Percentiles rank a stretch among this genome's conserved stretches.
Conservation (phyloP, 768 basidiomycete species). For the Fomitopsis pulvina region DNA sequence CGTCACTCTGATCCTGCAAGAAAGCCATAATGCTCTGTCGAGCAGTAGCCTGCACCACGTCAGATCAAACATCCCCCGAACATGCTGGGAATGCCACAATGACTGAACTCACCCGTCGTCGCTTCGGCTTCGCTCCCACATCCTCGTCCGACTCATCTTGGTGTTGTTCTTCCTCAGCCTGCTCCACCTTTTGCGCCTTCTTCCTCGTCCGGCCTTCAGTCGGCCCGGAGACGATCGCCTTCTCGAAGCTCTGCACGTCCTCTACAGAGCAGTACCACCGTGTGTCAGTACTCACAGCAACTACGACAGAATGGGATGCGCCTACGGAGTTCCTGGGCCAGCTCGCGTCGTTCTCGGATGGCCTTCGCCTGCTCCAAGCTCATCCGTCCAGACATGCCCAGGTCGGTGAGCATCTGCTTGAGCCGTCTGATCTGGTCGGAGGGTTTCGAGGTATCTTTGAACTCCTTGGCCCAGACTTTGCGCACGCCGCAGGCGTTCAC, state of each 20-base stretch:
- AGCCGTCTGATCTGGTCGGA: conserved; percentile 61
- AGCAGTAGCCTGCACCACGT: conserved; percentile 32
- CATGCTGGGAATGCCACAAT: not conserved
- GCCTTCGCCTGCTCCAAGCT: conserved; percentile 77
- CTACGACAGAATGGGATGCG: not conserved
- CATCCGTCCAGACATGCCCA: conserved; percentile 77
- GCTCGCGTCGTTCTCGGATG: conserved; percentile 67
- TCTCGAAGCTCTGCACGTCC: conserved; percentile 70
- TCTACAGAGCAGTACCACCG: conserved; percentile 34
- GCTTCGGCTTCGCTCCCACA: conserved; percentile 2
- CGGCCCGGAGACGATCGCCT: conserved; percentile 35
- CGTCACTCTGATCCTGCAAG: conserved; percentile 64
- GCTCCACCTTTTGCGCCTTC: conserved; percentile 23
- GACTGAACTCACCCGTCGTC: conserved; percentile 25
- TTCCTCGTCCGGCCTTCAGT: conserved; percentile 18
- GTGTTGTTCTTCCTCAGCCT: too few species aligned
- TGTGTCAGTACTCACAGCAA: not conserved
- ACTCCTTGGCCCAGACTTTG: conserved; percentile 71
- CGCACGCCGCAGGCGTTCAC: conserved; percentile 73
- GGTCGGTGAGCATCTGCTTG: conserved; percentile 54
- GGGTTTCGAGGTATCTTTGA: conserved; percentile 49
- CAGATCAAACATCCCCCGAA: not conserved
- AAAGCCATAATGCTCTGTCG: conserved; percentile 65
- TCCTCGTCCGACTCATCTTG: conserved; percentile 22
- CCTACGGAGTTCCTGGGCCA: conserved; percentile 71